Base-by-base conservation (phyloP, 192 early-diverging fungal genomes). In the Martensiomyces pterosporus region DNA sequence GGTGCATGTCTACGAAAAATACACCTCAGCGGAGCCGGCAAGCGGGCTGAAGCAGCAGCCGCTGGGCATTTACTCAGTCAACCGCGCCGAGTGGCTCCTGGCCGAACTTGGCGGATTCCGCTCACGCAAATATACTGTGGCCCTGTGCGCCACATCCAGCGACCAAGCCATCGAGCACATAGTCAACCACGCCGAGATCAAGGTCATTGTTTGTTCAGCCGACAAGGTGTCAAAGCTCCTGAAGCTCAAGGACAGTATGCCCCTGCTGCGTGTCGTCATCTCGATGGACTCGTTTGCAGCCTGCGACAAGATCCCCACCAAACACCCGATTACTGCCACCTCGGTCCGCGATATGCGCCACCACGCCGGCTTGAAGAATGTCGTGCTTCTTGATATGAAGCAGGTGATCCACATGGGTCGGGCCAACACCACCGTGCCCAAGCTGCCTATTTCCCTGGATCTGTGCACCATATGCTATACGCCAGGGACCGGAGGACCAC, bases 121-220 rank as follows among this genome's bases (percentile, higher is more conserved):
- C 14, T 81, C 85, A 24, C 66, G 74, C 15, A 47, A 81, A 15
- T 76, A 68, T 52, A 72, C 76, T 2, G 89, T 92, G 7, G 83
- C 90, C 0, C 67, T 97, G 21, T 91, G 91, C 60, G 92, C 93
- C 56, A 89, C 90, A 13, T 67, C 92, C 2, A 91, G 87, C 44
- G 76, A 80, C 4, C 84, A 89, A 15, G 73, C 84, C 2, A 68
- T 92, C 26, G 79, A 84, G 64, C 89, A 83, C 43, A 87, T 94
- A n/a, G 53, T 92, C 29, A 90, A 87, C 55, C 87, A 91, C 39
- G 75, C 87, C 8, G 87, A 89, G 33, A 63, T 85, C 33, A 55
- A 75, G 6, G 61, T 83, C 19, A 48, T 90, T 9, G 75, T 87
- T n/a, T 82, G 83, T 23, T 80, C 78, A 13, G 18, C 60, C 43